A percentile compares a stretch with the other conserved stretches of the same genome.
Evolutionary conservation across 768 basidiomycete genomes (phyloP).

Genomic region (Tricholoma flavovirens): DNA sequence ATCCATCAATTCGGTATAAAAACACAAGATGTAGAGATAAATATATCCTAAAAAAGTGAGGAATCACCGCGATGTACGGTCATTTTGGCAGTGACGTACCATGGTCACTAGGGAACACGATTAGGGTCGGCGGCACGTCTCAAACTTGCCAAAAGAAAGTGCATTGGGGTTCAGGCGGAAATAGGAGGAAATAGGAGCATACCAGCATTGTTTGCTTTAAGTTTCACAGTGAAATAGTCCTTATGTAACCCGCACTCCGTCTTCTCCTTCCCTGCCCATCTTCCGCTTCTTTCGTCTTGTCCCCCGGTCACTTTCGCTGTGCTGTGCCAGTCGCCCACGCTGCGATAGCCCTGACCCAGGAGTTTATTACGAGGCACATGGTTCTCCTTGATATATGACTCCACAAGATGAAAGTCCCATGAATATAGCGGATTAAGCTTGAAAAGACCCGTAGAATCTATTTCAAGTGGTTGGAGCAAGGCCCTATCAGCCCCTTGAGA

Average conservation of each 20-base stretch:
- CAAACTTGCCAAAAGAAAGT: neutral
- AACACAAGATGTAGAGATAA: slow-evolving; percentile 4
- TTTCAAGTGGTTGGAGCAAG: slow-evolving; percentile 76
- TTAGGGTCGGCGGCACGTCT: slow-evolving; percentile 1
- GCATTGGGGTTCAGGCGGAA: neutral
- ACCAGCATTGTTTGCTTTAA: slow-evolving; percentile 35
- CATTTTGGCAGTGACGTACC: neutral
- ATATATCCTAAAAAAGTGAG: neutral
- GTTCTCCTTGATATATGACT: slow-evolving; percentile 78
- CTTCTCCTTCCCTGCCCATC: slow-evolving; percentile 89
- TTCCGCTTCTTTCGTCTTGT: slow-evolving; percentile 82
- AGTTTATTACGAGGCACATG: slow-evolving; percentile 85
- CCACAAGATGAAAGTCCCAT: slow-evolving; percentile 82
- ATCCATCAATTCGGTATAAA: neutral
- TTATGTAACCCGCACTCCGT: slow-evolving; percentile 95
- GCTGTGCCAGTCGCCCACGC: slow-evolving; percentile 97
- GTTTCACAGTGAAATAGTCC: slow-evolving; percentile 79
- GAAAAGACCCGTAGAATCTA: slow-evolving; percentile 83
- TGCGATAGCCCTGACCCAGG: slow-evolving; percentile 87
- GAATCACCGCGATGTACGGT: neutral
- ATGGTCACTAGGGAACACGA: neutral
- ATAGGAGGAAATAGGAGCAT: slow-evolving; percentile 6
- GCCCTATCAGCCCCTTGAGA: slow-evolving; percentile 92
- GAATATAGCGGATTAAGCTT: slow-evolving; percentile 92
- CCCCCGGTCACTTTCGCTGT: slow-evolving; percentile 66